Evolutionary conservation across 768 basidiomycete genomes (phyloP).

Genomic region (Psilocybe sp.): DNA sequence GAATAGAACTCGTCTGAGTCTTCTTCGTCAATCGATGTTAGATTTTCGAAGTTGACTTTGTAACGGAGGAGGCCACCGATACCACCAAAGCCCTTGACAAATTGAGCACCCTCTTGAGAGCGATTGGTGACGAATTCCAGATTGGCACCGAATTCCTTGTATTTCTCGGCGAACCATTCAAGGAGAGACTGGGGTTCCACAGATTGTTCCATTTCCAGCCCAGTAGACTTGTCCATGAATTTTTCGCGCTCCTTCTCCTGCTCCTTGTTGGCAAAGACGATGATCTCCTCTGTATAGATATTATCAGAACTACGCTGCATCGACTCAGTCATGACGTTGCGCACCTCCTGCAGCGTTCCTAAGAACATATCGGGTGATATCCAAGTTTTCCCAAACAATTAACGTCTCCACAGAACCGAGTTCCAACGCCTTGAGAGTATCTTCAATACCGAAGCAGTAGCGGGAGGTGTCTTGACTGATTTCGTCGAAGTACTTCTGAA

Average conservation of each 20-base stretch:
- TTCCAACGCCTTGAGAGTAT: slow-evolving; percentile 94
- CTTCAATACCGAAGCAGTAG: slow-evolving; percentile 97
- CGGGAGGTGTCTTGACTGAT: slow-evolving; percentile 96
- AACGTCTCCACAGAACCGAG: slow-evolving; percentile 96
- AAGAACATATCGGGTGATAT: slow-evolving; percentile 82
- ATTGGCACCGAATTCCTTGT: slow-evolving; percentile 95
- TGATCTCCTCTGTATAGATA: slow-evolving; percentile 64
- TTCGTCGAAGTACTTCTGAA: slow-evolving; percentile 98
- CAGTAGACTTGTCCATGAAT: slow-evolving; percentile 94
- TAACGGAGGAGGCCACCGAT: slow-evolving; percentile 95
- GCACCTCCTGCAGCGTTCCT: slow-evolving; percentile 90
- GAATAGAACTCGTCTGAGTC: slow-evolving; percentile 88
- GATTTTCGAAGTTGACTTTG: slow-evolving; percentile 93
- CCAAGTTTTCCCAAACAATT: slow-evolving; percentile 98
- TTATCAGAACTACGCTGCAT: not conserved
- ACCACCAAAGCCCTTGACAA: slow-evolving; percentile 97
- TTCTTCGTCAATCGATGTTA: slow-evolving; percentile 74
- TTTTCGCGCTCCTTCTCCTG: slow-evolving; percentile 93
- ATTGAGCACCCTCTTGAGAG: slow-evolving; percentile 96
- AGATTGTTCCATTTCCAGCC: slow-evolving; percentile 90
- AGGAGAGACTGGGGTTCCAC: slow-evolving; percentile 82
- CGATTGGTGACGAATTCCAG: slow-evolving; percentile 96
- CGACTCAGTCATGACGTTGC: slow-evolving; percentile 8
- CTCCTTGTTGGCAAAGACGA: slow-evolving; percentile 76
- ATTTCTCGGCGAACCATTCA: slow-evolving; percentile 99